Conservation (phyloP, 73 alveolate genomes). For the Tetrahymena thermophila region DNA sequence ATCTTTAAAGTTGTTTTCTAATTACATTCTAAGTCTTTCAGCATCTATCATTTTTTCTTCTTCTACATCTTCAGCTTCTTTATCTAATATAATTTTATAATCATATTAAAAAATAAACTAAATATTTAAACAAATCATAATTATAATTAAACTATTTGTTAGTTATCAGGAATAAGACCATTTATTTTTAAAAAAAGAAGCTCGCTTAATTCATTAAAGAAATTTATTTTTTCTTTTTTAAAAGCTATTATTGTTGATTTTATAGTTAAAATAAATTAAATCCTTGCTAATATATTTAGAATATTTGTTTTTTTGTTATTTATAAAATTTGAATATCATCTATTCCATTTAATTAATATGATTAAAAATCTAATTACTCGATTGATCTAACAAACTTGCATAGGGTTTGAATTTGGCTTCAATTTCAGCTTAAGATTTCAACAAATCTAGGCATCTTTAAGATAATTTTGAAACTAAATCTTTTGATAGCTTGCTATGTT, state of each 20-base stretch:
- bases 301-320: too few relatives aligned
- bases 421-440: constrained; percentile 29
- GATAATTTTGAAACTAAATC: constrained; percentile 22
- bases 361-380: not conserved
- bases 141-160: too few relatives aligned
- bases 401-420: constrained; percentile 32
- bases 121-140: too few relatives aligned
- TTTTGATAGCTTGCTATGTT: constrained; percentile 20
- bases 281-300: too few relatives aligned
- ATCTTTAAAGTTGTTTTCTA: constrained; percentile 32
- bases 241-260: too few relatives aligned
- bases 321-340: too few relatives aligned
- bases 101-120: too few relatives aligned
- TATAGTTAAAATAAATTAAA: too few relatives aligned
- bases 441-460: constrained; percentile 5
- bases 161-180: too few relatives aligned
- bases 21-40: constrained; percentile 20
- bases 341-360: not conserved
- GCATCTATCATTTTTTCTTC: constrained; percentile 32
- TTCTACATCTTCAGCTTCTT: constrained; percentile 34
- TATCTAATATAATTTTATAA: not conserved
- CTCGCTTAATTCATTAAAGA: too few relatives aligned
- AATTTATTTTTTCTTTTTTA: too few relatives aligned
- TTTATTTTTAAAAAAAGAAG: too few relatives aligned
- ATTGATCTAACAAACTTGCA: constrained; percentile 11